Base-by-base conservation (phyloP, 345 rosid genomes). In the Alliaria petiolata region DNA sequence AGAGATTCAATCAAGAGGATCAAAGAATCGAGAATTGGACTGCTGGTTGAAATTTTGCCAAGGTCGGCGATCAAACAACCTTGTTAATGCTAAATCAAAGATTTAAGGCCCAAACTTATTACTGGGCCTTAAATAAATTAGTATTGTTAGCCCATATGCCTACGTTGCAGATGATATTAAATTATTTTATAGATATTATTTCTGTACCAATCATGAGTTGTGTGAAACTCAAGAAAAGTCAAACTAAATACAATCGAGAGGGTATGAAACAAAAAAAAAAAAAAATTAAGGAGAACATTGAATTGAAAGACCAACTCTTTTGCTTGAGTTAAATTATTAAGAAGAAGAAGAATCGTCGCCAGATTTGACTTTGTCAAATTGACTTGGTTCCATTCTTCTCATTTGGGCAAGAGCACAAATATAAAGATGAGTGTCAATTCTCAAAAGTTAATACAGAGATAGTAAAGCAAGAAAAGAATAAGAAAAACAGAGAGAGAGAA, bases 281-380 rank as follows among this genome's bases (percentile, higher is more conserved):
- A 35, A 16, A 14, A 50, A 26, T 30, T 70, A 28, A 16, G 16
- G 16, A 35, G 25, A 35, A 57, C 0, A 69, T 1, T 35, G 35
- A 69, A 34, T 63, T 30, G 3, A 31, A 31, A 56, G 52, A 67
- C 71, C 52, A 53, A 30, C 6, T 2, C 43, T n/a, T 9, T 1
- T 4, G 4, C 10, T 52, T 22, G 25, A 3, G 25, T 22, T 22
- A 22, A 22, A 22, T 22, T n/a, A n/a, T n/a, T n/a, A n/a, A n/a
- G n/a, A 25, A 55, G 26, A 44, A 59, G 63, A 40, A 36, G 71
- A 44, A 58, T 64, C 34, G 64, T 55, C 25, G 71, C 77, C 77
- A 64, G 3, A 55, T 36, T 3, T 55, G 77, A 72, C 77, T 64
- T 72, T 16, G 40, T 54, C 33, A 54, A 35, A 2, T 26, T 54